These are phyloP conservation scores for Candida koratica DNA, from an alignment of 805 yeast genomes.

Conservation along the genomic window DNA sequence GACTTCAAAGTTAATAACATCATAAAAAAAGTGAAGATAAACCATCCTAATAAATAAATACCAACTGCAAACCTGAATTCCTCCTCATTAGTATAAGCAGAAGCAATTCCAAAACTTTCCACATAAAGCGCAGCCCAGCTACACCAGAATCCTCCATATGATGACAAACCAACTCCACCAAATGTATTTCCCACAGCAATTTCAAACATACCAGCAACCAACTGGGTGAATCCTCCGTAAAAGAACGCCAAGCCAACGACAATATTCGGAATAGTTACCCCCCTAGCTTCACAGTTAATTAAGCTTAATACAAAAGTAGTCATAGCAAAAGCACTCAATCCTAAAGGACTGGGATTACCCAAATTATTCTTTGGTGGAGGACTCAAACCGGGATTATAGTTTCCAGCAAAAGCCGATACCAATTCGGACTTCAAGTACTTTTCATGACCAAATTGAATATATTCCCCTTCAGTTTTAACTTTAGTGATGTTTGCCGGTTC, in stretches of 20 bases:
- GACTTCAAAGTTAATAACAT: constrained; percentile 40
- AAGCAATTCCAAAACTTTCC: constrained; percentile 33
- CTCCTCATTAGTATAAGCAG: constrained; percentile 24
- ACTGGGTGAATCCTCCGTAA: constrained; percentile 70
- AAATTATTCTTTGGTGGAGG: constrained; percentile 41
- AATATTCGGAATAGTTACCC: constrained; percentile 55
- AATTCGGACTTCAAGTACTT: constrained; percentile 61
- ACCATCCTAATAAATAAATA: constrained; percentile 40
- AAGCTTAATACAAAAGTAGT: constrained; percentile 64
- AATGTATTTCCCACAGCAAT: constrained; percentile 72
- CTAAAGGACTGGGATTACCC: constrained; percentile 77
- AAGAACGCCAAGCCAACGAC: constrained; percentile 65
- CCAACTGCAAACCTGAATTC: constrained; percentile 36
- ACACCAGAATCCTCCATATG: constrained; percentile 76
- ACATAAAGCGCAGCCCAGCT: constrained; percentile 60
- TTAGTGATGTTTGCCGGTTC: constrained; percentile 22
- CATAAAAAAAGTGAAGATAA: constrained; percentile 42
- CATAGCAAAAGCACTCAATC: constrained; percentile 66
- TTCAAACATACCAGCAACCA: constrained; percentile 73
- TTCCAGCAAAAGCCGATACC: constrained; percentile 75
- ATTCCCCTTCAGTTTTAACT: constrained; percentile 50
- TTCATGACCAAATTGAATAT: constrained; percentile 67
- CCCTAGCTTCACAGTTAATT: constrained; percentile 63
- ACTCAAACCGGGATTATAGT: constrained; percentile 60
- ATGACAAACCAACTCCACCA: constrained; percentile 61